These are phyloP conservation scores for Wallacemonas rigidus DNA, from an alignment of 208 protist genomes.

Conservation along the genomic window DNA sequence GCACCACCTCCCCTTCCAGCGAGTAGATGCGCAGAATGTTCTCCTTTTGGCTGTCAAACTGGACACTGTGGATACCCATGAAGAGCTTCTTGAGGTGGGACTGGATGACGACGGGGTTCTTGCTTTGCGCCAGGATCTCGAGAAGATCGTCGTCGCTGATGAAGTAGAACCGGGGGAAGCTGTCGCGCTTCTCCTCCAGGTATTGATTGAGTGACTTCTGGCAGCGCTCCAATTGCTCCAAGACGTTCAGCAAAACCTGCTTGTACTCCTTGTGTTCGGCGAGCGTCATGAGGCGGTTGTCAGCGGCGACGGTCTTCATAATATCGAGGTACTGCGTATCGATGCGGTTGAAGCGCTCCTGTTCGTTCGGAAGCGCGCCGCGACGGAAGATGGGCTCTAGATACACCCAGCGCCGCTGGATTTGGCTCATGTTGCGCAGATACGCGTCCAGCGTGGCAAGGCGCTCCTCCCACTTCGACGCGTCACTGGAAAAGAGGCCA, in stretches of 20 bases:
- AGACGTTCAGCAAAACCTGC: constrained; percentile 82
- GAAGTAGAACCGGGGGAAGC: constrained; percentile 98
- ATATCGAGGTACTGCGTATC: constrained; percentile 95
- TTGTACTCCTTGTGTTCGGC: constrained; percentile 80
- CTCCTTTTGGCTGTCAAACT: constrained; percentile 90
- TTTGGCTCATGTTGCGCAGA: constrained; percentile 94
- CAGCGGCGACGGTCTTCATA: constrained; percentile 85
- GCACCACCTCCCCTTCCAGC: constrained; percentile 94
- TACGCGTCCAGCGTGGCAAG: constrained; percentile 92
- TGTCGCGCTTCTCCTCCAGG: constrained; percentile 97
- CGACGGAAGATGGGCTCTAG: constrained; percentile 98
- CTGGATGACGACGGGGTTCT: constrained; percentile 96
- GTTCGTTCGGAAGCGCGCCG: constrained; percentile 96
- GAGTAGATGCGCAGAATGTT: constrained; percentile 92
- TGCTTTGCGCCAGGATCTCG: constrained; percentile 96
- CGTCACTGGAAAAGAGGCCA: constrained; percentile 90
- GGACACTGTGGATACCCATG: constrained; percentile 95
- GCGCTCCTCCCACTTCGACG: constrained; percentile 91
- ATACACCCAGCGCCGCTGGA: constrained; percentile 99
- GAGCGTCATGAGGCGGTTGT: constrained; percentile 89
- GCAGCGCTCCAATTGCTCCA: constrained; percentile 97
- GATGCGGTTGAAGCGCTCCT: constrained; percentile 94
- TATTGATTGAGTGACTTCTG: constrained; percentile 97
- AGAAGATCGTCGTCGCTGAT: constrained; percentile 99
- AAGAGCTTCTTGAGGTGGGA: constrained; percentile 98